These are phyloP conservation scores for Plasmodium relictum DNA, from an alignment of 169 alveolate species.

Conservation along the genomic window DNA sequence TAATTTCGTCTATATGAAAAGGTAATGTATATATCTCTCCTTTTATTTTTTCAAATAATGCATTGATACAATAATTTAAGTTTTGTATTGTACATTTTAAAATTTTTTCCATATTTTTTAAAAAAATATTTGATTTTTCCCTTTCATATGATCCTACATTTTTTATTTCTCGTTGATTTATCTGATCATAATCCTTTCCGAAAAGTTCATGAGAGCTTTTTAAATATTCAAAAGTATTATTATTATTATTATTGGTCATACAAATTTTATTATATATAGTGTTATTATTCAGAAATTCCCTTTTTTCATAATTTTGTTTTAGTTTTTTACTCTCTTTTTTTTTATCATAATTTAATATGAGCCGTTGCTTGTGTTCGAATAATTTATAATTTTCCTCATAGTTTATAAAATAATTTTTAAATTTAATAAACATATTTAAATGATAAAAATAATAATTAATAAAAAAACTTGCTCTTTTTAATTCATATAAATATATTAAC, in stretches of 20 bases:
- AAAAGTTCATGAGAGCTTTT: not conserved
- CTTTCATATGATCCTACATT: not conserved
- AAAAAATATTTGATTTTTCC: not conserved
- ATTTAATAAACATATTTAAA: constrained; percentile 36
- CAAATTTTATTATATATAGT: too few relatives aligned
- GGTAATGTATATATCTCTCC: constrained; percentile 68
- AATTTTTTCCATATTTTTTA: constrained; percentile 20
- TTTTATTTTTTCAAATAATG: constrained; percentile 49
- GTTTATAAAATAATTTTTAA: constrained; percentile 24
- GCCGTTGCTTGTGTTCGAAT: constrained; percentile 18
- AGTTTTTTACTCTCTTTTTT: not conserved
- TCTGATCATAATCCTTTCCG: not conserved
- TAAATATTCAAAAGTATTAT: not conserved
- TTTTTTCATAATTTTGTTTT: not conserved
- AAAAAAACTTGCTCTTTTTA: constrained; percentile 84
- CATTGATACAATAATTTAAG: constrained; percentile 37
- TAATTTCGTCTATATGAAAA: not conserved
- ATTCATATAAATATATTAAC: constrained; percentile 91
- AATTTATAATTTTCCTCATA: constrained; percentile 21
- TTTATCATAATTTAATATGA: not conserved
- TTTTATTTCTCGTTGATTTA: not conserved
- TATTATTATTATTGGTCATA: too few relatives aligned
- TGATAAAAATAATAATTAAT: constrained; percentile 61
- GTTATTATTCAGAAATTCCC: too few relatives aligned
- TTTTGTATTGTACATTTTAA: constrained; percentile 36